Evolutionary conservation across 805 yeast species (phyloP), one percentile per base, ranked within the genome.

Genomic region (Teunomyces gatunensis): DNA sequence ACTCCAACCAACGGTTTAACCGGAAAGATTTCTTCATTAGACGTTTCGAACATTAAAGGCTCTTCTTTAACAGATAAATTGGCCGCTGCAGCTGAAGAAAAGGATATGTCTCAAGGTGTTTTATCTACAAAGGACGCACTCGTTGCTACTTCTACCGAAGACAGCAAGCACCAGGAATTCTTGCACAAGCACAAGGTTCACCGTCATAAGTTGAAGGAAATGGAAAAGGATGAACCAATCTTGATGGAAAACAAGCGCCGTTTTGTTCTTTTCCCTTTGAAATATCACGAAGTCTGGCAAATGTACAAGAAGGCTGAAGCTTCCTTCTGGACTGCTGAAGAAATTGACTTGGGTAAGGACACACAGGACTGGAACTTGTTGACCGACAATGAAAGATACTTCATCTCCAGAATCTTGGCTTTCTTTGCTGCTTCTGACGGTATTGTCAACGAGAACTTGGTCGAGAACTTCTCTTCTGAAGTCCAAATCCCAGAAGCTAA

Each of bases 311-410:
- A 92, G 74, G 97, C 98, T 44, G 99, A 94, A 78, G 99, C 99
- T 12, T 92, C 98, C 5, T 92, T 92, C 80, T 92, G 99, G 99
- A 94, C 98, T 35, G 97, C 98, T 42, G 99, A 92, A 77, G 99
- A 94, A 75, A 90, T 92, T 56, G 99, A 92, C 72, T 81, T 92
- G 55, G 84, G 95, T 47, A 94, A 92, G 77, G 99, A 92, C 70
- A 65, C 79, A 51, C 80, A 80, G 61, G 99, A 92, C 75, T 92
- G 99, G 99, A 91, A 86, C 74, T 77, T 78, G 63, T 77, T 92
- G 77, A 91, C 78, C 65, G 94, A 88, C 48, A 92, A 91, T 68
- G 99, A 92, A 78, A 83, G 96, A 62, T 94, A 73, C 74, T 92
- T 92, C 71, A 78, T 92, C 58, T 88, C 97, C 12, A 83, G 96